Percentiles rank a stretch among this genome's conserved stretches.
Conservation (phyloP, 2,329 filamentous ascomycete species). For the Aspergillus awamori region DNA sequence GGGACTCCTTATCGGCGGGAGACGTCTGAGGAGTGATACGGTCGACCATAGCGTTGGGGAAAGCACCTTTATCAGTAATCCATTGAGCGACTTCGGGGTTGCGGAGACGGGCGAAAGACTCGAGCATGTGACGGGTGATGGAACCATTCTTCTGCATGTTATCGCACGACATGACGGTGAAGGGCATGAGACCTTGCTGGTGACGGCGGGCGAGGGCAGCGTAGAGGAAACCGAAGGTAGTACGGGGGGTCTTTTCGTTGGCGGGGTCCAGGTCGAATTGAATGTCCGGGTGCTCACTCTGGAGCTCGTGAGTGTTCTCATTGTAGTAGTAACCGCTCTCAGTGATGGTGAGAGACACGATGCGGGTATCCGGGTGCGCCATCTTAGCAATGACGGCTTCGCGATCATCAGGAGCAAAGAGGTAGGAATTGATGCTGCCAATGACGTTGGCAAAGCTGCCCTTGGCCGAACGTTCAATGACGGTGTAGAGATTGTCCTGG, state of each 20-base stretch:
- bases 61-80: conserved; percentile 53
- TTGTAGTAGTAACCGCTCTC: conserved; percentile 62
- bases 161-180: conserved; percentile 59
- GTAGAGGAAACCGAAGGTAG: conserved; percentile 58
- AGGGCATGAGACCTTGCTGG: conserved; percentile 52
- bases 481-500: conserved; percentile 58
- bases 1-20: conserved; percentile 48
- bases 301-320: conserved; percentile 59
- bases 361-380: conserved; percentile 58
- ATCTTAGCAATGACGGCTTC: conserved; percentile 59
- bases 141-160: conserved; percentile 62
- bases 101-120: conserved; percentile 53
- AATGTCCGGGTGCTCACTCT: conserved; percentile 54
- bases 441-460: conserved; percentile 54
- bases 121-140: conserved; percentile 57
- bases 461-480: conserved; percentile 57
- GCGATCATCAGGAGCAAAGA: conserved; percentile 56
- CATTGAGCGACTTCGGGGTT: conserved; percentile 54
- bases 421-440: conserved; percentile 57
- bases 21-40: conserved; percentile 58
- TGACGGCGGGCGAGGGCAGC: conserved; percentile 53
- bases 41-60: conserved; percentile 61
- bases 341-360: conserved; percentile 60
- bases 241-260: conserved; percentile 49
- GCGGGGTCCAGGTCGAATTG: conserved; percentile 49